Evolutionary conservation across 192 early-diverging fungal genomes (phyloP).

Genomic region (Coemansia sp.): DNA sequence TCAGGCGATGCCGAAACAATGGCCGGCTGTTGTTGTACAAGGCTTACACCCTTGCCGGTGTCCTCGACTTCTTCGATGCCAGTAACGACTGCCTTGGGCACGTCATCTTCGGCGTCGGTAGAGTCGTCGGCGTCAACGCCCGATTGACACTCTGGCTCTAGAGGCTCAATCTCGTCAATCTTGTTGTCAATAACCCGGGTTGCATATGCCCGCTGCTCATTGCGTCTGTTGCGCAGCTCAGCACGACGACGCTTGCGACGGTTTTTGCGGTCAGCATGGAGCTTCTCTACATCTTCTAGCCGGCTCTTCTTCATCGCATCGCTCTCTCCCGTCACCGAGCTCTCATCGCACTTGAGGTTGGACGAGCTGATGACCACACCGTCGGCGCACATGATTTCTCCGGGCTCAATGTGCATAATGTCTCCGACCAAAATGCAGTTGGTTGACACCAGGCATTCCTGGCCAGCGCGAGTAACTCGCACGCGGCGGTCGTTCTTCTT

Average conservation of each 20-base stretch:
- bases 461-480: conserved; percentile 72
- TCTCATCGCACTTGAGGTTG: conserved; percentile 88
- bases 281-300: conserved; percentile 49
- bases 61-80: background rate
- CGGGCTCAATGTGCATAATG: conserved; percentile 80
- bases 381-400: conserved; percentile 92
- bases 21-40: conserved; percentile 1
- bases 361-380: conserved; percentile 80
- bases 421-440: conserved; percentile 89
- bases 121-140: conserved; percentile 50
- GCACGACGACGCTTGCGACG: conserved; percentile 44
- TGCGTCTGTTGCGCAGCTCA: conserved; percentile 48
- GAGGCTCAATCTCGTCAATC: conserved; percentile 27
- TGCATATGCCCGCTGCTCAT: conserved; percentile 40
- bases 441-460: conserved; percentile 67
- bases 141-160: conserved; percentile 22
- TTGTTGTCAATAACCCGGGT: conserved; percentile 15
- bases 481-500: conserved; percentile 83
- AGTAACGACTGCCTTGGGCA: background rate
- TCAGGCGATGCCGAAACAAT: conserved; percentile 1
- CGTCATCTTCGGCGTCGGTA: conserved; percentile 36
- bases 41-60: conserved; percentile 1
- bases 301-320: conserved; percentile 80
- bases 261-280: conserved; percentile 31
- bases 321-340: conserved; percentile 92